Base-by-base conservation (phyloP, 2,329 filamentous ascomycete genomes). In the Emergomyces pasteurianus region DNA sequence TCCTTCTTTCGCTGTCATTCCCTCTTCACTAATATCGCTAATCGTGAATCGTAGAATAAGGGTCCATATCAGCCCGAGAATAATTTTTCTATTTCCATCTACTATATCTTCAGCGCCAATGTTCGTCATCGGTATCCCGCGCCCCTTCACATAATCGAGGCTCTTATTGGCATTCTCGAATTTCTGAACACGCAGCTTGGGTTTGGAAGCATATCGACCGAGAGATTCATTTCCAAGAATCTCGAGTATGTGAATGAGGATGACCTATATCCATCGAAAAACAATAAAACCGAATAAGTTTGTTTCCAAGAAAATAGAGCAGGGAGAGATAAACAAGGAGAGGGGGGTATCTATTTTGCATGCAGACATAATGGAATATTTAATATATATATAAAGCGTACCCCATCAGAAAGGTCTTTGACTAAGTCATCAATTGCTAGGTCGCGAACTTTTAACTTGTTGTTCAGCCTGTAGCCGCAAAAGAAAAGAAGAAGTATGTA, bases 141-240 rank as follows among this genome's bases (percentile, higher is more conserved):
- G 82, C 61, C 85, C 86, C 72, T 89, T 95, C 78, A 99, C 91
- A 70, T 94, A 99, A 75, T 96, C 87, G 64, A 99, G 85, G 57
- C 90, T 90, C 67, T 92, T 87, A 79, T 97, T 97, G 74, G 94
- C 92, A 82, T 99, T 99, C 75, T 99, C 94, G 75, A 97, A 99
- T 68, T 86, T 87, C 78, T 99, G 94, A 58, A 99, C 94, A 61
- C 94, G 90, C 67, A 99, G 82, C 78, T 96, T 96, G 46, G 94
- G 94, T 70, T 92, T 95, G 59, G 92, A 89, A 65, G 94, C 94
- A 83, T 99, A 99, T 74, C 92, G 89, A 66, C 94, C 94, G 63
- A 99, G 87, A 8, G 92, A 95, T 76, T 97, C 94, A 72, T 87
- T 87, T 64, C 92, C 95, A 59, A 99, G 87, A 73, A 94, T 94